These are phyloP conservation scores for Viola pubescens DNA, from an alignment of 441 rosid species.

Conservation along the genomic window DNA sequence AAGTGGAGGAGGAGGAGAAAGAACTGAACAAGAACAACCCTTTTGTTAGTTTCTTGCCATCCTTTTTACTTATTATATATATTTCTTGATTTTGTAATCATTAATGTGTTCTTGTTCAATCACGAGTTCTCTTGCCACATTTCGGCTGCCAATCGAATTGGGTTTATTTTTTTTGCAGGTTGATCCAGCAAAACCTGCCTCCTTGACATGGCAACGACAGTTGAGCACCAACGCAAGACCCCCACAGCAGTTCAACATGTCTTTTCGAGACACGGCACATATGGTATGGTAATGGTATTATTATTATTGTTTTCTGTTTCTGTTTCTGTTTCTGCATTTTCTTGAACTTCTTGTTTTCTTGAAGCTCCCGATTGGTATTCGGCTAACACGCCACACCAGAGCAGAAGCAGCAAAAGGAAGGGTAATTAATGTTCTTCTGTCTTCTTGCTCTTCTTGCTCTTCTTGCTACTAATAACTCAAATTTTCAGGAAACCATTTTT, in stretches of 20 bases:
- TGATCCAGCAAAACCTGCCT: slow-evolving; percentile 41
- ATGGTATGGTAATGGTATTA: slow-evolving; percentile 35
- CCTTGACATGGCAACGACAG: slow-evolving; percentile 63
- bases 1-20: too few relatives aligned
- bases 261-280: slow-evolving; percentile 39
- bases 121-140: too few relatives aligned
- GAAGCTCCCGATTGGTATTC: slow-evolving; percentile 59
- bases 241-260: slow-evolving; percentile 39
- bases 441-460: not conserved
- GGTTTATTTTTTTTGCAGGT: slow-evolving; percentile 23
- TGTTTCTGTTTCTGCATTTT: slow-evolving; percentile 26
- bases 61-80: too few relatives aligned
- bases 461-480: not conserved
- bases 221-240: slow-evolving; percentile 35
- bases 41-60: too few relatives aligned
- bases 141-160: not conserved
- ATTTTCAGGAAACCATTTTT: slow-evolving; percentile 48
- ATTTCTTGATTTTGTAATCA: too few relatives aligned
- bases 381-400: slow-evolving; percentile 49
- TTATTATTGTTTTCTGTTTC: not conserved
- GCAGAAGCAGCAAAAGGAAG: slow-evolving; percentile 65
- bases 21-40: too few relatives aligned
- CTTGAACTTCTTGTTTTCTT: slow-evolving; percentile 13
- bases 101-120: too few relatives aligned
- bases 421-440: slow-evolving; percentile 28